Conservation (phyloP, 2,329 filamentous ascomycete species). For the Sporothrix curviconia region DNA sequence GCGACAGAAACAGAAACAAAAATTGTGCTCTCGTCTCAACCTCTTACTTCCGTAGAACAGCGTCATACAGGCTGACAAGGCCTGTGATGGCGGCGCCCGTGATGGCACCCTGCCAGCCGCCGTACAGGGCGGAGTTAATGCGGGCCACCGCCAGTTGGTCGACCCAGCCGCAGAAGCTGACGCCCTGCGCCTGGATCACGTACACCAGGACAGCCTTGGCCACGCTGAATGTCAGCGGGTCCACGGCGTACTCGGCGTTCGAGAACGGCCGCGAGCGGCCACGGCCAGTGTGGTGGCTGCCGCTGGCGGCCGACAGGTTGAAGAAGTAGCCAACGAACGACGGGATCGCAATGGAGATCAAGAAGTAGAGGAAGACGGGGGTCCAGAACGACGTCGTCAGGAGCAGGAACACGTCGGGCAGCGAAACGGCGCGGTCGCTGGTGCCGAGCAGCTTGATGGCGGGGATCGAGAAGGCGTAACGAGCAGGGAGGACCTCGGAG, state of each 20-base stretch:
- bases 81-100: slow-evolving; percentile 62
- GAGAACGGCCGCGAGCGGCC: slow-evolving; percentile 35
- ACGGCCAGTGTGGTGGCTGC: slow-evolving; percentile 30
- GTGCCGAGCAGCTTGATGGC: slow-evolving; percentile 50
- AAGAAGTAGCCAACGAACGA: slow-evolving; percentile 76
- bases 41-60: slow-evolving; percentile 60
- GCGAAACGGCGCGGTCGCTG: slow-evolving; percentile 53
- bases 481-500: slow-evolving; percentile 62
- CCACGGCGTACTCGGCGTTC: slow-evolving; percentile 54
- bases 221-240: slow-evolving; percentile 86
- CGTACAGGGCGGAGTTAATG: slow-evolving; percentile 62
- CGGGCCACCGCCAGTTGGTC: slow-evolving; percentile 52
- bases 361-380: slow-evolving; percentile 67
- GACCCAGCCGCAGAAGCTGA: slow-evolving; percentile 56
- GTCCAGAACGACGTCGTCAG: slow-evolving; percentile 77
- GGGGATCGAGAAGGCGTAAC: slow-evolving; percentile 67
- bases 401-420: slow-evolving; percentile 77
- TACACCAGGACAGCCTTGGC: slow-evolving; percentile 77
- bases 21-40: not conserved
- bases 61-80: slow-evolving; percentile 69
- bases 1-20: too few species aligned
- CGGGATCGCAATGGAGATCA: slow-evolving; percentile 66
- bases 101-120: slow-evolving; percentile 63
- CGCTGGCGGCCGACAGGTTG: slow-evolving; percentile 63
- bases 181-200: slow-evolving; percentile 67